phyloP scores from a whole-genome alignment of 2,329 filamentous ascomycete genomes.

The Aspergillus proliferans region DNA sequence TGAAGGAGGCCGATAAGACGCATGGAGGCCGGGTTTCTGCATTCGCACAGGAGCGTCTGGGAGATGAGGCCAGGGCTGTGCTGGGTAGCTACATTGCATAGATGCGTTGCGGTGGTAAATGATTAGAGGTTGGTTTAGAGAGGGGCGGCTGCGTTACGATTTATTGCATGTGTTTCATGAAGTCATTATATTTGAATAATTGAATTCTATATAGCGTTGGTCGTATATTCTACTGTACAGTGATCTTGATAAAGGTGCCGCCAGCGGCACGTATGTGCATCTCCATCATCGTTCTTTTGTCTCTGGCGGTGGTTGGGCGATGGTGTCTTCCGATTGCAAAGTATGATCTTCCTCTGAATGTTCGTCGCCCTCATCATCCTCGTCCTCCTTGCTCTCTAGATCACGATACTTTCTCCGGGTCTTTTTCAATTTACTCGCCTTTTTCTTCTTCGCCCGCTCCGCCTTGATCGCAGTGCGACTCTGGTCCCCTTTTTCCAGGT shows the following conservation, averaged over 20 bases:
- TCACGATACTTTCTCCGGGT: conserved; percentile 39
- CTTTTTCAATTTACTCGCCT: conserved; percentile 41
- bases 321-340: background rate
- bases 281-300: background rate
- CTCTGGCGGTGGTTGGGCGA: background rate
- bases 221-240: background rate
- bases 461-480: conserved; percentile 77
- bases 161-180: conserved; percentile 2
- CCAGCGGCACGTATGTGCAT: background rate
- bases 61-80: conserved; percentile 50
- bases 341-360: background rate
- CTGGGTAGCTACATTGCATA: conserved; percentile 42
- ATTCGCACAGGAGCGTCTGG: conserved; percentile 67
- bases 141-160: background rate
- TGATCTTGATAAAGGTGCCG: background rate
- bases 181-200: background rate
- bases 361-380: conserved; percentile 2
- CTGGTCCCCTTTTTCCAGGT: conserved; percentile 64
- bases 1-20: conserved; percentile 70
- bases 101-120: background rate
- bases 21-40: conserved; percentile 63
- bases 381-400: conserved; percentile 22
- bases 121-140: background rate
- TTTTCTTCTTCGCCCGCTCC: conserved; percentile 64
- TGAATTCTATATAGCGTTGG: background rate